A percentile compares a stretch with the other conserved stretches of the same genome.
phyloP scores from a whole-genome alignment of 1,284 basidiomycete species.

The Puccinia triticina region DNA sequence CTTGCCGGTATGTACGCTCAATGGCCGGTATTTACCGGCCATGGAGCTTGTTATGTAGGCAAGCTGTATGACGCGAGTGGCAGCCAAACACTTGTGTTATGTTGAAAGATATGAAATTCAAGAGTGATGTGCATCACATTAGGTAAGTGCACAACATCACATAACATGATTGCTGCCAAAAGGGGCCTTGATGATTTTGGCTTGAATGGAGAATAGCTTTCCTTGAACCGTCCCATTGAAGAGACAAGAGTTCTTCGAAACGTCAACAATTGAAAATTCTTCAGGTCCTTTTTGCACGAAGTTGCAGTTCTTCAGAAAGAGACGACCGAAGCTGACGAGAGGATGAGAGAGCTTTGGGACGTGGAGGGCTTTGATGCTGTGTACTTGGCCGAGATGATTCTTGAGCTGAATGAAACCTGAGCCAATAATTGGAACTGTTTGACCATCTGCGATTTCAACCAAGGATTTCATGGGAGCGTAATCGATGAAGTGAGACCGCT shows the following conservation, averaged over 20 bases:
- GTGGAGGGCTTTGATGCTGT: background rate
- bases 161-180: too few species aligned
- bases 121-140: too few species aligned
- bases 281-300: background rate
- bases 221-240: background rate
- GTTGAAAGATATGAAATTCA: too few species aligned
- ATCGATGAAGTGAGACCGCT: background rate
- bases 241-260: background rate
- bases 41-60: too few species aligned
- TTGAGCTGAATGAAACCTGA: background rate
- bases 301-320: background rate
- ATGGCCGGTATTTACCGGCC: too few species aligned
- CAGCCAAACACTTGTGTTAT: too few species aligned
- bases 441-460: background rate
- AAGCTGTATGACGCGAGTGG: too few species aligned
- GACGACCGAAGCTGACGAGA: conserved; percentile 27
- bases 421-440: background rate
- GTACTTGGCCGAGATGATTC: background rate
- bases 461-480: background rate
- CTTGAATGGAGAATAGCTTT: background rate
- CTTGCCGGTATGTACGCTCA: too few species aligned
- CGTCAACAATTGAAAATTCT: background rate
- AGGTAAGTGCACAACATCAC: too few species aligned
- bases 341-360: background rate
- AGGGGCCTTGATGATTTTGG: background rate